A percentile compares a stretch with the other conserved stretches of the same genome.
Conservation (phyloP, 768 basidiomycete genomes). For the Asterophora parasitica region DNA sequence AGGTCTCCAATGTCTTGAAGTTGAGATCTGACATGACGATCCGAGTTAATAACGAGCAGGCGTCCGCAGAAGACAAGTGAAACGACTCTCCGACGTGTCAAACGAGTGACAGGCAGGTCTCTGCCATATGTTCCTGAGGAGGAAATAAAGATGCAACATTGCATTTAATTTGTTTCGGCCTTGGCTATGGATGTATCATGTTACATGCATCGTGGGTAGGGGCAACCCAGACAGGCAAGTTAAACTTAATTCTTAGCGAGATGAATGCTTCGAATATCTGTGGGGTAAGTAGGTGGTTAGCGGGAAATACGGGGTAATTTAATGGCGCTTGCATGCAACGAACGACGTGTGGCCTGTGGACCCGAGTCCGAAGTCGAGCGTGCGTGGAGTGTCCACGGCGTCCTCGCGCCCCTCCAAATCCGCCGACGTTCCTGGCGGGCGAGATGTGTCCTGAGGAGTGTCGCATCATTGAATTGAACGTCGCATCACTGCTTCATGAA, state of each 20-base stretch:
- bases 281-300: not conserved
- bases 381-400: not conserved
- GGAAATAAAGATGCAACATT: not conserved
- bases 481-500: not conserved
- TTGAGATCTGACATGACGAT: slow-evolving; percentile 4
- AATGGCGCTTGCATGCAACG: not conserved
- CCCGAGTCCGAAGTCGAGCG: too few species aligned
- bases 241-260: not conserved
- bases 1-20: not conserved
- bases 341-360: not conserved
- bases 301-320: slow-evolving; percentile 6
- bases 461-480: too few species aligned
- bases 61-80: not conserved
- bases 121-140: not conserved
- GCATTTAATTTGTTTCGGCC: slow-evolving; percentile 1
- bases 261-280: not conserved
- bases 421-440: not conserved
- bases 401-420: not conserved
- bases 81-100: not conserved
- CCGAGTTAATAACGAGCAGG: not conserved
- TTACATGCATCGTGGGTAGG: not conserved
- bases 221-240: not conserved
- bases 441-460: not conserved
- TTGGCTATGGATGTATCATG: slow-evolving; percentile 6
- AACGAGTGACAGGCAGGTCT: not conserved